Conservation (phyloP, 2,329 filamentous ascomycete species). For the Epichloe bromicola region DNA sequence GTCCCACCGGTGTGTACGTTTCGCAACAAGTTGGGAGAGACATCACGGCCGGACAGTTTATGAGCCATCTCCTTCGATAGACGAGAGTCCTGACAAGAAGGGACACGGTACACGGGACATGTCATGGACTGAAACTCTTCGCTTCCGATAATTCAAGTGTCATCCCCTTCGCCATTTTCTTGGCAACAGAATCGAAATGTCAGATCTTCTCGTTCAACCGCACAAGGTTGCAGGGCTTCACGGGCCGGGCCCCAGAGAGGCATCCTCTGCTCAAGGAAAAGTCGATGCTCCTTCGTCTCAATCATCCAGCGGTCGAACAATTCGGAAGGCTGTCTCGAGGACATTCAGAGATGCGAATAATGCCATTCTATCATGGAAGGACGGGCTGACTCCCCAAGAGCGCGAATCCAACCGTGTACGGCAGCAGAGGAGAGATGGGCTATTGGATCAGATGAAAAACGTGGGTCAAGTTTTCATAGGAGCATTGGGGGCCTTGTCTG, state of each 20-base stretch:
- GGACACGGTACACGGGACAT: too few species aligned
- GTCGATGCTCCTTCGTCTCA: neutral
- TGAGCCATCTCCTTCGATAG: too few species aligned
- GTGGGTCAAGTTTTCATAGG: slow-evolving; percentile 27
- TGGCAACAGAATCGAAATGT: slow-evolving; percentile 1
- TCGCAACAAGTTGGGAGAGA: too few species aligned
- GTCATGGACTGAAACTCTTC: too few species aligned
- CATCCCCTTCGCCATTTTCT: neutral
- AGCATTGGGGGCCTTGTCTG: neutral
- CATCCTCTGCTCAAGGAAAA: neutral
- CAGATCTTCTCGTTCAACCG: slow-evolving; percentile 3
- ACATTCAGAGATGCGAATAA: slow-evolving; percentile 21
- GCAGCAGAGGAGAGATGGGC: slow-evolving; percentile 49
- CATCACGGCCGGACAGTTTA: too few species aligned
- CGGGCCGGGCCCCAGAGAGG: neutral
- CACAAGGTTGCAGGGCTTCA: slow-evolving; percentile 1
- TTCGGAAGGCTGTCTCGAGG: slow-evolving; percentile 3
- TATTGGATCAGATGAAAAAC: slow-evolving; percentile 52
- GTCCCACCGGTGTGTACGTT: too few species aligned
- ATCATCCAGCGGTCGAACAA: neutral
- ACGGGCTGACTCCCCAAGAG: slow-evolving; percentile 39
- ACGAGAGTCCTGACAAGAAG: too few species aligned
- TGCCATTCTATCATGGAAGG: slow-evolving; percentile 33
- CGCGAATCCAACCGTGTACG: slow-evolving; percentile 30
- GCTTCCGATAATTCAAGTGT: neutral